A percentile compares a stretch with the other conserved stretches of the same genome.
phyloP scores from a whole-genome alignment of 345 rosid genomes.

The Ailanthus altissimus region DNA sequence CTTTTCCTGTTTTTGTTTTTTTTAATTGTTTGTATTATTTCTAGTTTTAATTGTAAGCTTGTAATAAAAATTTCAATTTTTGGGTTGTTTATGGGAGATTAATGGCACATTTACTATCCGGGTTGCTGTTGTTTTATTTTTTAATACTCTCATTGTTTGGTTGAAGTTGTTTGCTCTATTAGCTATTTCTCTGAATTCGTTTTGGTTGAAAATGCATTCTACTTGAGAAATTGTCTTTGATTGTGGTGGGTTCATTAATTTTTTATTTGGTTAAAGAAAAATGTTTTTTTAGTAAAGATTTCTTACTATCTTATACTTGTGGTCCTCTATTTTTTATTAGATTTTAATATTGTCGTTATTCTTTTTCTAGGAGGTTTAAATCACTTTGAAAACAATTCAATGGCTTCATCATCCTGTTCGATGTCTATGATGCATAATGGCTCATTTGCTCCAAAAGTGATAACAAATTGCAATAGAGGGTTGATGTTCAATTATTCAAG shows the following conservation, averaged over 20 bases:
- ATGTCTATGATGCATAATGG: constrained; percentile 19
- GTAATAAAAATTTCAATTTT: too few species aligned
- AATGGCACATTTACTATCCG: not conserved
- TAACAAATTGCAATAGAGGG: constrained; percentile 16
- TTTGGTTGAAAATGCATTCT: not conserved
- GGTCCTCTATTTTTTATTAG: not conserved
- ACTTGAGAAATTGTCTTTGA: not conserved
- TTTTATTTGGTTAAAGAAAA: not conserved
- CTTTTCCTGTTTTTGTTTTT: not conserved
- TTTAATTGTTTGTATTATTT: not conserved
- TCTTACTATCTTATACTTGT: not conserved
- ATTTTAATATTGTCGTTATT: not conserved
- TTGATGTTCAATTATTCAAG: constrained; percentile 25
- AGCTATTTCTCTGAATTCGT: not conserved
- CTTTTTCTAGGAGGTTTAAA: constrained; percentile 9
- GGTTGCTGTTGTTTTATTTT: not conserved
- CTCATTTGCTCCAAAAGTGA: constrained; percentile 24
- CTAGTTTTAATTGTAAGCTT: not conserved
- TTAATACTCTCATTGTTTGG: not conserved
- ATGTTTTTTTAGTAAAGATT: not conserved
- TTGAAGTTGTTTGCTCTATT: not conserved
- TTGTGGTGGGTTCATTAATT: not conserved
- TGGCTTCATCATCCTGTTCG: constrained; percentile 42
- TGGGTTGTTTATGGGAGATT: not conserved
- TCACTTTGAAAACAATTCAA: constrained; percentile 17